Base-by-base conservation (phyloP, 352 stramenopile species). In the Thalassiosira allenii region DNA sequence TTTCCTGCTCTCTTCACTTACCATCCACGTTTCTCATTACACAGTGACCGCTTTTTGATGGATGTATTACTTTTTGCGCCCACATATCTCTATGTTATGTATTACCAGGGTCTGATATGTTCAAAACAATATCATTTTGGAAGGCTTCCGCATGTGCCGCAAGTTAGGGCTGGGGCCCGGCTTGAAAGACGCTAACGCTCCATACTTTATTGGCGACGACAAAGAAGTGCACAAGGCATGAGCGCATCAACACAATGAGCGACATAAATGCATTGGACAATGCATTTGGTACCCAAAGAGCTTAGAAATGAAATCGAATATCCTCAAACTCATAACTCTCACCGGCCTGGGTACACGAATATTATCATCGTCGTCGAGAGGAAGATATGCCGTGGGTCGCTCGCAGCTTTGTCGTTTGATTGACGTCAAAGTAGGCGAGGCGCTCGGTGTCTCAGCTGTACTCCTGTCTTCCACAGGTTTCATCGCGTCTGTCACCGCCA, bases 341-440 rank as follows among this genome's bases (percentile, higher is more conserved):
- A n/a, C n/a, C n/a, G n/a, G n/a, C n/a, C n/a, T n/a, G n/a, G n/a
- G n/a, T n/a, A n/a, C n/a, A n/a, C n/a, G n/a, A n/a, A 30, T 11
- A 9, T 73, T 29, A 2, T 74, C 75, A 2, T 78, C 66, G 47
- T 73, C 25, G 11, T 43, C 53, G 49, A 34, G 3, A 17, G 74
- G 74, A 5, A 83, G 22, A 49, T 83, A 83, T 27, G 65, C 75
- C 2, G 56, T 83, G 6, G 75, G 75, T 3, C 75, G 57, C 20
- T 41, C 40, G 23, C 33, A 64, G 37, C 54, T 68, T 20, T 29
- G 25, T 52, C 56, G 20, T 37, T 49, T 43, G 29, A 14, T 32
- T n/a, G n/a, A n/a, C n/a, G n/a, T n/a, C n/a, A n/a, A 47, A 17
- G 37, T 47, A 47, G 37, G 17, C 8, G 37, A 47, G 37, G 37